phyloP scores from a whole-genome alignment of 257 asterid genomes.

The Solanum pennellii region DNA sequence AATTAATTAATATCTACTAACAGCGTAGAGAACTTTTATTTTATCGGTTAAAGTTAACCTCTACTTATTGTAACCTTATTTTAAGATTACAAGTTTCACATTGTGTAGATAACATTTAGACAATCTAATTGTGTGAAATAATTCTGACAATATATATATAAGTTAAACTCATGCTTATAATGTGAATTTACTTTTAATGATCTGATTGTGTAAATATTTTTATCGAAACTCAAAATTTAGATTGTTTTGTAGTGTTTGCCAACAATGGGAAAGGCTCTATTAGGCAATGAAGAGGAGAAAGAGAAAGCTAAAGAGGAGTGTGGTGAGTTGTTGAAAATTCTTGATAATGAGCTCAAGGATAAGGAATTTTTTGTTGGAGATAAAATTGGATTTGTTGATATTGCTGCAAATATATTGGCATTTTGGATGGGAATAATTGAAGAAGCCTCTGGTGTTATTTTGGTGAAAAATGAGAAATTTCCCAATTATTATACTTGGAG shows the following conservation, averaged over 20 bases:
- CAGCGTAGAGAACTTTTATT: fast-evolving
- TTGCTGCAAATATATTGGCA: neutral
- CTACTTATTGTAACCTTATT: neutral
- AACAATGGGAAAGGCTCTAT: neutral
- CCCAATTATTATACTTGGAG: conserved; percentile 1
- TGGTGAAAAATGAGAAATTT: neutral
- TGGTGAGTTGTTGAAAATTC: neutral
- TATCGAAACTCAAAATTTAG: neutral
- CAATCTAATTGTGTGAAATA: neutral
- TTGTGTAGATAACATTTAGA: neutral
- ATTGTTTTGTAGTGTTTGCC: neutral
- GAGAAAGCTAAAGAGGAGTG: neutral
- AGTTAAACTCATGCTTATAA: neutral
- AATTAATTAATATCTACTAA: neutral
- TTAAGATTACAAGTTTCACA: neutral
- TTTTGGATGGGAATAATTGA: neutral
- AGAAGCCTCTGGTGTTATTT: neutral
- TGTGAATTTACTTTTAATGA: neutral
- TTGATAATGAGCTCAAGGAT: neutral
- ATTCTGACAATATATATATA: neutral
- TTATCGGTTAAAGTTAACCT: neutral
- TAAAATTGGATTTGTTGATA: neutral
- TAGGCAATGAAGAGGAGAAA: neutral
- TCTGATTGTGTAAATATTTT: neutral
- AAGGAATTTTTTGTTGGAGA: neutral